Base-by-base conservation (phyloP, 2,329 filamentous ascomycete genomes). In the Claviceps purpurea region DNA sequence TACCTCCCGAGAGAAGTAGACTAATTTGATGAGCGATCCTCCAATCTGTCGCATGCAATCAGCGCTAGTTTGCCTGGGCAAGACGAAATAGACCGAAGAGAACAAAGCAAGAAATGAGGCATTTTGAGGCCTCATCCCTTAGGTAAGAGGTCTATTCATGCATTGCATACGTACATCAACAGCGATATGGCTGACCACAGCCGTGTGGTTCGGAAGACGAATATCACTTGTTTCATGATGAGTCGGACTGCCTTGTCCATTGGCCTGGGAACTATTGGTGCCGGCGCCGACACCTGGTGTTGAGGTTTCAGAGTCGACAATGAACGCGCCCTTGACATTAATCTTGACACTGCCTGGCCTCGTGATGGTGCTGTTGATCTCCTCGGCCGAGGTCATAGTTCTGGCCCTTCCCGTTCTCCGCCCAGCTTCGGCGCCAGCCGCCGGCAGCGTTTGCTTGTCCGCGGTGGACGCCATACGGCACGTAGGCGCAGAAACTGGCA, bases 281-380 rank as follows among this genome's bases (percentile, higher is more conserved):
- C 64, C 58, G 49, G 64, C 57, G 51, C 64, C 60, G 38, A 68
- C 65, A 42, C 72, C 70, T 52, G 80, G 71, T 48, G 76, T 79
- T 20, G 68, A 68, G 3, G 77, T 74, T 59, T 88, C 85, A 56
- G 91, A 84, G 64, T 96, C 89, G 61, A 95, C 89, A 58, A 98
- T 97, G 64, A 95, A 96, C 41, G 93, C 93, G 63, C 91, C 93
- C 66, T 89, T 83, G 58, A 97, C 91, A 66, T 98, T 97, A 73
- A 98, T 97, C 70, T 87, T 85, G 62, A 96, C 89, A 14, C 86
- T 78, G 24, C 81, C 81, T 2, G 81, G 81, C 60, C 79, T 77
- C 51, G 71, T 77, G 61, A 84, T 77, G 48, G 77, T 77, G 60
- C 71, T 79, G 65, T 79, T 75, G 52, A 81, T 80, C 65, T 55